Percentiles rank a stretch among this genome's conserved stretches.
Conservation (phyloP, 176 grass and related monocot species). For the Eragrostis nindensis region DNA sequence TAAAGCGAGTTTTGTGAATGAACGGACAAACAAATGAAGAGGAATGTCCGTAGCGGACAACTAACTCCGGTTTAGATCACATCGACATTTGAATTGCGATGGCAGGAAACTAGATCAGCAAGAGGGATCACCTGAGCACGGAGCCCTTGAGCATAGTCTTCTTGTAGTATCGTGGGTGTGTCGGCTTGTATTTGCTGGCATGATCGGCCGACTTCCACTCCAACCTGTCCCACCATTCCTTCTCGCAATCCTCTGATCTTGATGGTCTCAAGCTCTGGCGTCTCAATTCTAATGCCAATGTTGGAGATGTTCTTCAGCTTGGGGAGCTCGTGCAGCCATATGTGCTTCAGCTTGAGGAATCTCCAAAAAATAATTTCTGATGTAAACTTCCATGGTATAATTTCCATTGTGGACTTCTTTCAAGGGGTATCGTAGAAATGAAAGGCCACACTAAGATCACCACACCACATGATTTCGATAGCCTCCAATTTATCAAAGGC, state of each 20-base stretch:
- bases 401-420: no score
- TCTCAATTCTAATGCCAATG: accelerated
- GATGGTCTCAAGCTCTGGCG: not conserved
- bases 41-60: no score
- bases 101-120: not conserved
- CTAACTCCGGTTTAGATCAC: no score
- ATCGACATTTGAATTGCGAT: not conserved
- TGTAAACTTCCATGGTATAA: no score
- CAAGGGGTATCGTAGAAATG: not conserved
- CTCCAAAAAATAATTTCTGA: not conserved
- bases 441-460: not conserved
- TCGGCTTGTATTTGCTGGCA: not conserved
- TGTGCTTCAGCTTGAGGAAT: not conserved
- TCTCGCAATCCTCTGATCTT: slow-evolving; percentile 42
- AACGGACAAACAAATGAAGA: no score
- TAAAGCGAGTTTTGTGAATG: no score
- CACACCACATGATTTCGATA: slow-evolving; percentile 16
- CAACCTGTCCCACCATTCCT: slow-evolving; percentile 37
- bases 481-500: not conserved
- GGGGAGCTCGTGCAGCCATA: slow-evolving; percentile 20
- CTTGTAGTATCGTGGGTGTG: not conserved
- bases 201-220: not conserved
- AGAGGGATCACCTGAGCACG: not conserved
- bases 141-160: not conserved
- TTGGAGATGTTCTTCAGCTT: not conserved